Evolutionary conservation across 2,329 filamentous ascomycete species (phyloP), one percentile per base, ranked within the genome.

Genomic region (Fusarium multiceps): DNA sequence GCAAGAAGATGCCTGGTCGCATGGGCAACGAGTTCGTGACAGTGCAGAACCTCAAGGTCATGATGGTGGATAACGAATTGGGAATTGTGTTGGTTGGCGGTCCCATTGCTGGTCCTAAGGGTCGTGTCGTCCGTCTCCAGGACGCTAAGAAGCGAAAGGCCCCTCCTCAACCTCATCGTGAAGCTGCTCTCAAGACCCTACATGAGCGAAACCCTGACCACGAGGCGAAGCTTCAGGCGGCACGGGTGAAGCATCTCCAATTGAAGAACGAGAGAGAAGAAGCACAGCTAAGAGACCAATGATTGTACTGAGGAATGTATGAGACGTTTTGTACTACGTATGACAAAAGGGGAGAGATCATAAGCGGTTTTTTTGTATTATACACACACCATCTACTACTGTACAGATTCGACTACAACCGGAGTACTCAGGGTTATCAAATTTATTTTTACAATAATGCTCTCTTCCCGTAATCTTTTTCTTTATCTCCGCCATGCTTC

Each of bases 1-100:
- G 96, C 65, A 99, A 99, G 89, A 96, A 94, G 83, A 99, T 99
- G 96, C 89, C 96, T 6, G 96, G 96, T 58, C 89, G 93, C 63
- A 98, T 99, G 96, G 96, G 96, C 69, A 92, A 92, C 71, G 88
- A 97, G 80, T 89, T 89, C 72, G 92, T 94, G 59, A 99, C 96
- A 49, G 87, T 96, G 61, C 94, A 98, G 86, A 98, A 97, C 81
- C 83, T 98, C 74, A 92, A 91, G 82, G 90, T 99, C 55, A 83
- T 99, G 79, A 91, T 93, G 84, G 91, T 97, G 34, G 94, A 98
- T 82, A 87, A 90, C 74, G 91, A 92, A 79, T 91, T 94, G 76
- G 96, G 96, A 21, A 89, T 97, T 74, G 89, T 99, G 62, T 89
- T 98, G 55, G 90, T 99, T 69, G 93, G 92, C 81, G 96, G 95